phyloP scores from a whole-genome alignment of 2,329 filamentous ascomycete genomes.

The Rachicladosporium sp. region DNA sequence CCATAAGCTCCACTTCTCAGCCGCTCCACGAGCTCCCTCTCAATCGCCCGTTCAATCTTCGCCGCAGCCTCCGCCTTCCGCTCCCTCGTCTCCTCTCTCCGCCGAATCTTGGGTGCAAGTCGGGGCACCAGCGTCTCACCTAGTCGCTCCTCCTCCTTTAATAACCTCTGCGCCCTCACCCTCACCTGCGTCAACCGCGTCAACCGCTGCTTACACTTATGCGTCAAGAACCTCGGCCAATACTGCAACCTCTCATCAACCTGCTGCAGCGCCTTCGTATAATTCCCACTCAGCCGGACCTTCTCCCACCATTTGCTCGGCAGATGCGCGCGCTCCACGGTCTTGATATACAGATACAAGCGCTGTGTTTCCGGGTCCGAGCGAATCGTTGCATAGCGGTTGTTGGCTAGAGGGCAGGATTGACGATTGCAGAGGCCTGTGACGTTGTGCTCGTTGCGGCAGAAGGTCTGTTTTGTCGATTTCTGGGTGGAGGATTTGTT shows the following conservation, averaged over 20 bases:
- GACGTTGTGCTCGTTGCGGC: slow-evolving; percentile 58
- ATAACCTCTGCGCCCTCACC: slow-evolving; percentile 62
- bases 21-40: slow-evolving; percentile 84
- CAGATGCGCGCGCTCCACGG: slow-evolving; percentile 74
- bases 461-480: slow-evolving; percentile 80
- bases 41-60: slow-evolving; percentile 91
- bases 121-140: slow-evolving; percentile 82
- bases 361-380: slow-evolving; percentile 66
- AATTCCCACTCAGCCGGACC: slow-evolving; percentile 81
- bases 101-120: slow-evolving; percentile 74
- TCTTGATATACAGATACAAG: slow-evolving; percentile 95
- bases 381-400: slow-evolving; percentile 82
- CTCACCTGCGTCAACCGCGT: slow-evolving; percentile 86
- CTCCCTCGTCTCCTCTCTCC: slow-evolving; percentile 37
- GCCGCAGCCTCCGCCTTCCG: slow-evolving; percentile 47
- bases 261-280: slow-evolving; percentile 75
- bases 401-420: slow-evolving; percentile 83
- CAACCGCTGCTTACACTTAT: slow-evolving; percentile 93
- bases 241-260: slow-evolving; percentile 79
- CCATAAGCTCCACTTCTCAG: slow-evolving; percentile 88
- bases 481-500: slow-evolving; percentile 37
- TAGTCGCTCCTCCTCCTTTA: slow-evolving; percentile 76
- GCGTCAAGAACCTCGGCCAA: slow-evolving; percentile 84
- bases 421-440: slow-evolving; percentile 67
- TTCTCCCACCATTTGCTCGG: slow-evolving; percentile 91